Conservation (phyloP, 371 early-diverging fungal genomes). For the Capillidium rhysosporum region DNA sequence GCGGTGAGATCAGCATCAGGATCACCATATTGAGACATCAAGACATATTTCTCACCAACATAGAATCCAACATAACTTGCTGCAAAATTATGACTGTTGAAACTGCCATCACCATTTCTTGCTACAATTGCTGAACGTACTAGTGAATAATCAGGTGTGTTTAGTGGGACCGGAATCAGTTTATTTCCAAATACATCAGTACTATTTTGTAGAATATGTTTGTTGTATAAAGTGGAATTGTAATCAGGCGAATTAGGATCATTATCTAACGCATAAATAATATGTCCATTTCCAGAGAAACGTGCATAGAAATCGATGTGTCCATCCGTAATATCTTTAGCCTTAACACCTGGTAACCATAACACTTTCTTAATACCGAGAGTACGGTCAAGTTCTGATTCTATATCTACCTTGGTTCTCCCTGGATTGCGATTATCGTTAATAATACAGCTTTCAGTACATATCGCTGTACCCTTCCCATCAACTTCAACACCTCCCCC, state of each 20-base stretch:
- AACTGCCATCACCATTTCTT: slow-evolving; percentile 4
- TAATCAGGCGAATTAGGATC: slow-evolving; percentile 10
- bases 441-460: slow-evolving; percentile 11
- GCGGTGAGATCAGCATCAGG: slow-evolving; percentile 7
- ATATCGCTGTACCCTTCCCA: slow-evolving; percentile 10
- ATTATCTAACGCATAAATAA: slow-evolving; percentile 7
- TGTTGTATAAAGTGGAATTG: slow-evolving; percentile 4
- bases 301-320: slow-evolving; percentile 12
- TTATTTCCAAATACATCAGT: slow-evolving; percentile 10
- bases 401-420: slow-evolving; percentile 7
- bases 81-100: not conserved
- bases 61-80: slow-evolving; percentile 10
- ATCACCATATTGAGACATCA: slow-evolving; percentile 11
- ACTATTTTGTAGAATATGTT: slow-evolving; percentile 3
- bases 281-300: slow-evolving; percentile 9
- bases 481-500: slow-evolving; percentile 11
- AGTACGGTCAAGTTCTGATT: slow-evolving; percentile 7
- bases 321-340: slow-evolving; percentile 11
- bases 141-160: slow-evolving; percentile 7
- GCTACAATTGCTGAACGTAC: slow-evolving; percentile 7
- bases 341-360: slow-evolving; percentile 12
- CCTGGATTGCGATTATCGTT: slow-evolving; percentile 12
- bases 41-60: slow-evolving; percentile 8
- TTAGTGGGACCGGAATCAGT: slow-evolving; percentile 8
- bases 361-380: slow-evolving; percentile 8